Percentiles rank a stretch among this genome's conserved stretches.
phyloP scores from a whole-genome alignment of 2,329 filamentous ascomycete species.

The Diplocarpon rosae region DNA sequence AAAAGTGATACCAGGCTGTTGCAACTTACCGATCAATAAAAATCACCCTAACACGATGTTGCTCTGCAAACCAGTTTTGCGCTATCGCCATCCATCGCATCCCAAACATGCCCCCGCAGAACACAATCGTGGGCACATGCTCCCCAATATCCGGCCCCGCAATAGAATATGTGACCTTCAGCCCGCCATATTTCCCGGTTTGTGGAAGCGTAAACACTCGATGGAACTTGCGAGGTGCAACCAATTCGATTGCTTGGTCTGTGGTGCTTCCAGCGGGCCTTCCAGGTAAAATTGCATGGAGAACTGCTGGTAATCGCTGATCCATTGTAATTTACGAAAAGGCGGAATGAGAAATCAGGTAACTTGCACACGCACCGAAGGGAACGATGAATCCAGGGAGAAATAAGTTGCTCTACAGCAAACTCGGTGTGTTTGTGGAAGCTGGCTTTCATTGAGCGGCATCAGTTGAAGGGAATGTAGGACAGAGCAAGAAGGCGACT shows the following conservation, averaged over 20 bases:
- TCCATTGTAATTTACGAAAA: background rate
- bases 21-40: conserved; percentile 30
- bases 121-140: conserved; percentile 28
- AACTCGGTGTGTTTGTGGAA: too few species aligned
- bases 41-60: conserved; percentile 29
- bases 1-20: background rate
- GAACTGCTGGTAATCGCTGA: background rate
- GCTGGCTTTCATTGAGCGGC: background rate
- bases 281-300: background rate
- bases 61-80: conserved; percentile 25
- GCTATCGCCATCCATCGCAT: conserved; percentile 24
- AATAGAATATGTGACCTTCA: conserved; percentile 22
- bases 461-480: background rate
- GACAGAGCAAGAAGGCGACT: background rate
- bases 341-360: background rate
- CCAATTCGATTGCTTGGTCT: conserved; percentile 10
- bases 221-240: conserved; percentile 20
- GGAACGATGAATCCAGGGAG: background rate
- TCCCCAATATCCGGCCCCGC: conserved; percentile 18
- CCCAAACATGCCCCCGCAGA: conserved; percentile 31
- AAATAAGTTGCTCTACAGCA: too few species aligned
- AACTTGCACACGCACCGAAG: background rate
- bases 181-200: conserved; percentile 14
- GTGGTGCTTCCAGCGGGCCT: background rate
- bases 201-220: conserved; percentile 18